Conservation (phyloP, 73 alveolate genomes). For the Tetrahymena elliotti region DNA sequence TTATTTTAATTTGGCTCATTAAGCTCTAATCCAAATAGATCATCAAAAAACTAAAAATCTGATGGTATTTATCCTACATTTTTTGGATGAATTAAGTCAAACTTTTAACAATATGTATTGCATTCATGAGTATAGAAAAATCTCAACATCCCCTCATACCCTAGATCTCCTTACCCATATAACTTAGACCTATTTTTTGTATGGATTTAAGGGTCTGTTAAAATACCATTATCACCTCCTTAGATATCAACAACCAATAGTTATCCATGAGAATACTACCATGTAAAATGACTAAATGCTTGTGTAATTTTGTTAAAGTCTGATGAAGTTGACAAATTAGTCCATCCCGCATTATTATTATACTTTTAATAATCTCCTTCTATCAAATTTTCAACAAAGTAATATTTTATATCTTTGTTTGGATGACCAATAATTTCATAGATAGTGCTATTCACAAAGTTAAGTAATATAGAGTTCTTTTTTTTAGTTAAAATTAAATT, state of each 20-base stretch:
- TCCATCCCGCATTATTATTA: neutral
- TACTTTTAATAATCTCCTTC: neutral
- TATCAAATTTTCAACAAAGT: neutral
- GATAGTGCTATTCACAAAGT: neutral
- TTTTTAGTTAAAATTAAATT: neutral
- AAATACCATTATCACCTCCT: neutral
- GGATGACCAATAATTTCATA: neutral
- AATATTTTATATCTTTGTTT: neutral
- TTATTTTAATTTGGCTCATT: neutral
- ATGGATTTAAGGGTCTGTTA: neutral
- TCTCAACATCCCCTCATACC: neutral
- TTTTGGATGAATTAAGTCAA: neutral
- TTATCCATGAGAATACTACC: neutral
- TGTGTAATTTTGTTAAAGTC: neutral
- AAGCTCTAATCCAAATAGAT: neutral
- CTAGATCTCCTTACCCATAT: neutral
- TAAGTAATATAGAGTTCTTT: neutral
- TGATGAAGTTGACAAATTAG: neutral
- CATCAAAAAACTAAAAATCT: neutral
- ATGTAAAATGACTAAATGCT: neutral
- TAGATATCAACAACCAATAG: neutral
- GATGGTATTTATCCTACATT: neutral
- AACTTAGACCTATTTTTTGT: neutral
- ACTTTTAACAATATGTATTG: neutral
- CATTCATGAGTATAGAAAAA: neutral